Evolutionary conservation across 768 basidiomycete genomes (phyloP), one percentile per base, ranked within the genome.

Genomic region (Phylloporus scabripes): DNA sequence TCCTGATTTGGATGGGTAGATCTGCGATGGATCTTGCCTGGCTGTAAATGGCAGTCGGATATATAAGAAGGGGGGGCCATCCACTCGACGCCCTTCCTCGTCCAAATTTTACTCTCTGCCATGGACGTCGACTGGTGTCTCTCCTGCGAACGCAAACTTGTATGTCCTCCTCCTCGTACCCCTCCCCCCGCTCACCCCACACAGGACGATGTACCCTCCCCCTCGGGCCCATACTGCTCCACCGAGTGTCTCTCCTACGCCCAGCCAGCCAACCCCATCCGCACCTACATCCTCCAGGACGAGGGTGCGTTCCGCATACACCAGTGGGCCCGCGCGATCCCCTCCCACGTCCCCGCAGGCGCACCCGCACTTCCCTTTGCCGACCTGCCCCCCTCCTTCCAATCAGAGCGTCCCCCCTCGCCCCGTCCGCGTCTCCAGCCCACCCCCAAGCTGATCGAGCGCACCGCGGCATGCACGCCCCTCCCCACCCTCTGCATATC

Each of bases 61-160:
- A 58, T 68, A 67, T 66, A 66, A 66, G 53, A 53, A 55, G 53
- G 52, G 45, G 48, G 34, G 43, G 11, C n/a, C 17, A 24, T 21
- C 41, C 37, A 45, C 47, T 59, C 46, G 44, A 52, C 62, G 46
- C 53, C 54, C 60, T 45, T 48, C n/a, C 41, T 50, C 21, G 31
- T 47, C 29, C 39, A 11, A 32, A n/a, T 33, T 38, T 36, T 17
- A 7, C 23, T 7, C 23, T 21, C 34, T 7, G 36, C 68, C 58
- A 80, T 83, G 76, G 83, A 85, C 67, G 74, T 77, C 55, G 78
- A 85, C 71, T 85, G 82, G 81, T 88, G 85, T 63, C 71, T 87
- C 56, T 71, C 73, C 48, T 88, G 85, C 72, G 73, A 75, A 55
- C 73, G 75, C 54, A 77, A 74, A 56, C 66, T 82, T 54, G 84